Percentiles rank a stretch among this genome's conserved stretches.
Evolutionary conservation across 139 green algal species (phyloP).

Genomic region (Microglena sp.): DNA sequence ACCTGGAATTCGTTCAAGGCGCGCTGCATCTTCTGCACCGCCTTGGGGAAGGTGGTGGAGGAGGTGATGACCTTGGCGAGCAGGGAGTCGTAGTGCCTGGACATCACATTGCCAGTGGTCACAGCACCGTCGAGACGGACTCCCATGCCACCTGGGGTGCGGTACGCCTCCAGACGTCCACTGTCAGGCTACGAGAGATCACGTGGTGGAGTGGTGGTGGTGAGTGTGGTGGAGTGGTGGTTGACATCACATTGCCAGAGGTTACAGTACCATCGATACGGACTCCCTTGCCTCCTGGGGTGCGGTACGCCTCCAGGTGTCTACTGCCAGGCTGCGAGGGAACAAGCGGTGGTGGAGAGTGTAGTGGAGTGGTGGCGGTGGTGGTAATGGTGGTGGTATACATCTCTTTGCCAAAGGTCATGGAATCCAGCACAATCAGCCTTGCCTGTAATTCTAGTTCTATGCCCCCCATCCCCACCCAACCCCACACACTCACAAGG

Average conservation of each 20-base stretch:
- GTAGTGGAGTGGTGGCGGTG: no score
- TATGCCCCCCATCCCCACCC: no score
- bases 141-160: conserved; percentile 71
- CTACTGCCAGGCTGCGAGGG: no score
- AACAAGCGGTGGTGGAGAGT: no score
- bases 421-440: no score
- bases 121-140: conserved; percentile 84
- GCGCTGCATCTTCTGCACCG: conserved; percentile 80
- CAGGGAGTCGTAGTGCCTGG: conserved; percentile 81
- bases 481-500: no score
- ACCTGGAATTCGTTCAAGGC: conserved; percentile 81
- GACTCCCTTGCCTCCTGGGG: conserved; percentile 79
- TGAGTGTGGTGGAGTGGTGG: no score
- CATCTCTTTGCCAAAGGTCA: no score
- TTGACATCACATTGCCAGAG: conserved; percentile 65
- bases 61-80: conserved; percentile 76
- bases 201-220: no score
- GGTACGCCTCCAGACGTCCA: conserved; percentile 75
- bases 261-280: conserved; percentile 78
- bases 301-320: conserved; percentile 70
- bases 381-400: no score
- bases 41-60: conserved; percentile 56
- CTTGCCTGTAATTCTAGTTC: no score
- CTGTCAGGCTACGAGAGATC: no score
- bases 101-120: conserved; percentile 67